Percentiles rank a stretch among this genome's conserved stretches.
Evolutionary conservation across 2,329 filamentous ascomycete species (phyloP).

Genomic region (Stachybotrys echinatus): DNA sequence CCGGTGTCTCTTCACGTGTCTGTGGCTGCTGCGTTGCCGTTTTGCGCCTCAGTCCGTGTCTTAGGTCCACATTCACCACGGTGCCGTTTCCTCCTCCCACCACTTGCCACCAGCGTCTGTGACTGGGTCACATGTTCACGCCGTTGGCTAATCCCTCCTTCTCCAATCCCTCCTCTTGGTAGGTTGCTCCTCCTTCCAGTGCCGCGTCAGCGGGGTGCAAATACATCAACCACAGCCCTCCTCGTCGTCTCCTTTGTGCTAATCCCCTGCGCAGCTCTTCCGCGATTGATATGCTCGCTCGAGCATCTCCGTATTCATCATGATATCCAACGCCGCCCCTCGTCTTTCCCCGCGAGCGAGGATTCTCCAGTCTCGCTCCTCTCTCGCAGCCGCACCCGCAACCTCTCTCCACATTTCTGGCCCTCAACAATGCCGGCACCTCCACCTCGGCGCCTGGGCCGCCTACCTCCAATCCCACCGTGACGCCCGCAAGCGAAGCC

Average conservation of each 20-base stretch:
- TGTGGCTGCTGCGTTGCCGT: no score
- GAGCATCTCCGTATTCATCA: constrained; percentile 9
- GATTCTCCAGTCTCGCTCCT: constrained; percentile 13
- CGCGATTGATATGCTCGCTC: not conserved
- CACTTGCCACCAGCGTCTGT: not conserved
- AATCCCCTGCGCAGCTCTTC: constrained; percentile 2
- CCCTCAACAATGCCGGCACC: constrained; percentile 28
- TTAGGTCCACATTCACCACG: not conserved
- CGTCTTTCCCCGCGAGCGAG: constrained; percentile 21
- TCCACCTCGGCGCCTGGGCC: constrained; percentile 43
- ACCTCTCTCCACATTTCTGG: constrained; percentile 3
- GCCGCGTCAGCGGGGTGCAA: not conserved
- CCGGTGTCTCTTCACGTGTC: not conserved
- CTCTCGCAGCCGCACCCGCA: not conserved
- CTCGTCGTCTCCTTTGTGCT: not conserved
- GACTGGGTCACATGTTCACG: not conserved
- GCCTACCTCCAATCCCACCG: constrained; percentile 33
- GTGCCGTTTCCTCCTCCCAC: not conserved
- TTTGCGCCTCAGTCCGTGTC: no score
- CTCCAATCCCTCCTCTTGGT: not conserved
- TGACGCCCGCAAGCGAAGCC: constrained; percentile 39
- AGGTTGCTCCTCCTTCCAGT: not conserved
- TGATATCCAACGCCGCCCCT: constrained; percentile 17
- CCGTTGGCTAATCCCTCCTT: not conserved
- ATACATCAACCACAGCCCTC: not conserved